These are phyloP conservation scores for Epichloe gansuensis DNA, from an alignment of 2,329 filamentous ascomycete species.

Conservation along the genomic window DNA sequence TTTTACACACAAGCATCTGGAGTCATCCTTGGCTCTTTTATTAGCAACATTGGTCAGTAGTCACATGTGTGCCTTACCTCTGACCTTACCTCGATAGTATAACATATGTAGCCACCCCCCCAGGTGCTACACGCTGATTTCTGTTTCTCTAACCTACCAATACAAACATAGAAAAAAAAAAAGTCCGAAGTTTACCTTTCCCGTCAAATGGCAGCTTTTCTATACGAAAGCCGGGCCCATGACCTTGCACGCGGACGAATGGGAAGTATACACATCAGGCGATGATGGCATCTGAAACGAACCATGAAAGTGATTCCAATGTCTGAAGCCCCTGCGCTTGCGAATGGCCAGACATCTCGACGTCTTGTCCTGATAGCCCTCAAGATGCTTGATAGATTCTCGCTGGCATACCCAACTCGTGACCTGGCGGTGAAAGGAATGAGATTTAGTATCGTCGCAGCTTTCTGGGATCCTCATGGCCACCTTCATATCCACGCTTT, in stretches of 20 bases:
- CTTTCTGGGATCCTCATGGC: constrained; percentile 66
- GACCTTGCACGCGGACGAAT: background rate
- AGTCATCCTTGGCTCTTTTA: background rate
- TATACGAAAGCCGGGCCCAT: background rate
- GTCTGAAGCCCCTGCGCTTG: background rate
- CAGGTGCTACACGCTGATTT: constrained; percentile 4
- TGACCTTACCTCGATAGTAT: constrained; percentile 36
- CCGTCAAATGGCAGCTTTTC: constrained; percentile 11
- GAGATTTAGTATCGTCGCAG: constrained; percentile 45
- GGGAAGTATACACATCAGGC: background rate
- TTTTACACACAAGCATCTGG: background rate
- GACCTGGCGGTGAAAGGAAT: background rate
- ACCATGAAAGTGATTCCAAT: background rate
- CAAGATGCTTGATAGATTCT: background rate
- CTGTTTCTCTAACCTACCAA: constrained; percentile 6
- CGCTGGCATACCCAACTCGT: too few species aligned
- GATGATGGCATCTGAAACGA: background rate
- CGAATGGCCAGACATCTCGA: background rate
- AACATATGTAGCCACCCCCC: constrained; percentile 1
- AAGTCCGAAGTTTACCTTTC: constrained; percentile 1
- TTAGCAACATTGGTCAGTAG: constrained; percentile 18
- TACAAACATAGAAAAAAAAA: constrained; percentile 4
- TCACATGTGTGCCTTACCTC: constrained; percentile 36
- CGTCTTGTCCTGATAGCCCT: background rate
- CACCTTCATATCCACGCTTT: constrained; percentile 63